Evolutionary conservation across 2,329 filamentous ascomycete species (phyloP).

Genomic region (Colletotrichum liaoningense): DNA sequence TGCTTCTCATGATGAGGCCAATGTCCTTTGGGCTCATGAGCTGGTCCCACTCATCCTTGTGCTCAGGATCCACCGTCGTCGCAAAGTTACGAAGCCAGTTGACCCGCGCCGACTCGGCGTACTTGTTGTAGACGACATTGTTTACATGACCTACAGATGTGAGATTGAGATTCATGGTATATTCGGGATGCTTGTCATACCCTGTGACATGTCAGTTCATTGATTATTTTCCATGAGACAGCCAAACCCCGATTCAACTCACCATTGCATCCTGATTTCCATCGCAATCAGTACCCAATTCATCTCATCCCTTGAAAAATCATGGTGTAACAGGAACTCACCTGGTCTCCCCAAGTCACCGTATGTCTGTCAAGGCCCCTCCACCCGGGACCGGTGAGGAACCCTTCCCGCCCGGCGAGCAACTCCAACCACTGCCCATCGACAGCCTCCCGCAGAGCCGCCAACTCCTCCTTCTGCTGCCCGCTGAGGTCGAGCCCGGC

Average conservation of each 20-base stretch:
- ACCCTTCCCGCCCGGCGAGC: slow-evolving; percentile 80
- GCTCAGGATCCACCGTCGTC: slow-evolving; percentile 67
- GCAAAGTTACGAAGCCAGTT: slow-evolving; percentile 83
- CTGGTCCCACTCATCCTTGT: slow-evolving; percentile 74
- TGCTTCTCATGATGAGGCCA: slow-evolving; percentile 83
- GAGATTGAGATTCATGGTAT: slow-evolving; percentile 15
- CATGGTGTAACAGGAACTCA: slow-evolving; percentile 53
- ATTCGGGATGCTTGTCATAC: slow-evolving; percentile 1
- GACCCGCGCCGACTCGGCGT: slow-evolving; percentile 83
- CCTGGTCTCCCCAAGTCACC: slow-evolving; percentile 90
- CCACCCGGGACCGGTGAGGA: slow-evolving; percentile 68
- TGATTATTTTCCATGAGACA: too few species aligned
- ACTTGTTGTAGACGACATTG: slow-evolving; percentile 85
- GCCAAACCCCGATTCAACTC: neutral
- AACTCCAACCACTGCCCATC: slow-evolving; percentile 74
- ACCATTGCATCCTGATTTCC: slow-evolving; percentile 31
- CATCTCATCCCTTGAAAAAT: neutral
- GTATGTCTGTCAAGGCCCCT: slow-evolving; percentile 73
- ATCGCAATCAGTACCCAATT: slow-evolving; percentile 2
- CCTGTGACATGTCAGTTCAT: slow-evolving; percentile 29
- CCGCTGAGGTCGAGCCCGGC: neutral
- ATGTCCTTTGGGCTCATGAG: slow-evolving; percentile 74
- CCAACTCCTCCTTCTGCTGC: slow-evolving; percentile 6
- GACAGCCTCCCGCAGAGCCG: slow-evolving; percentile 19
- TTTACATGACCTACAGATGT: slow-evolving; percentile 75